A percentile compares a stretch with the other conserved stretches of the same genome.
These are phyloP conservation scores for Coemansia sp. DNA, from an alignment of 192 early-diverging fungal genomes.

Conservation along the genomic window DNA sequence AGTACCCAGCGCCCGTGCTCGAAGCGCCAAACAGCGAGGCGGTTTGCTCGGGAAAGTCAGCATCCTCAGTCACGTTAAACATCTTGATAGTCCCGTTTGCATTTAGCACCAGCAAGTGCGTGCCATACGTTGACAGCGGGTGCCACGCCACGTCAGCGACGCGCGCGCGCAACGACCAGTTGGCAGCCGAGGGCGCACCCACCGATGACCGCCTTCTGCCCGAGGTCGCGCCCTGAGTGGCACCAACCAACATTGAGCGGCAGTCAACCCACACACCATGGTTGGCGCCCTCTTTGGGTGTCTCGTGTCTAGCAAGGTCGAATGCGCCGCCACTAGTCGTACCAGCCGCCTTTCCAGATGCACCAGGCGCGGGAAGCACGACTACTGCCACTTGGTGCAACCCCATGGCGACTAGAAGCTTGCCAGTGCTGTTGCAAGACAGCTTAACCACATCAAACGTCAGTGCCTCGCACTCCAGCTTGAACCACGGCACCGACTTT, in stretches of 20 bases:
- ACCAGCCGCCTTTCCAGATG: constrained; percentile 7
- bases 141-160: constrained; percentile 78
- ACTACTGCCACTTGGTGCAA: constrained; percentile 59
- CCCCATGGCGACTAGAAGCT: constrained; percentile 62
- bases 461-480: constrained; percentile 42
- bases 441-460: constrained; percentile 61
- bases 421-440: constrained; percentile 57
- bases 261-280: constrained; percentile 33
- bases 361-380: constrained; percentile 55
- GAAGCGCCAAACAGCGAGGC: constrained; percentile 26
- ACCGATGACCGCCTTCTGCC: constrained; percentile 13
- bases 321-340: constrained; percentile 34
- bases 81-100: constrained; percentile 66
- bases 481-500: constrained; percentile 32
- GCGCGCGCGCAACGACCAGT: constrained; percentile 43
- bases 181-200: constrained; percentile 19
- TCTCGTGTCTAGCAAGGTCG: constrained; percentile 23
- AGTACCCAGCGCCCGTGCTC: constrained; percentile 16
- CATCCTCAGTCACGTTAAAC: constrained; percentile 64
- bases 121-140: constrained; percentile 64
- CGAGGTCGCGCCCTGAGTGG: not conserved
- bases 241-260: constrained; percentile 34
- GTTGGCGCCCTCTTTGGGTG: not conserved
- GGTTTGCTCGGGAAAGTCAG: constrained; percentile 66
- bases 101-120: constrained; percentile 69